These are phyloP conservation scores for Sarcodon aspratus DNA, from an alignment of 768 basidiomycete species.

Conservation along the genomic window DNA sequence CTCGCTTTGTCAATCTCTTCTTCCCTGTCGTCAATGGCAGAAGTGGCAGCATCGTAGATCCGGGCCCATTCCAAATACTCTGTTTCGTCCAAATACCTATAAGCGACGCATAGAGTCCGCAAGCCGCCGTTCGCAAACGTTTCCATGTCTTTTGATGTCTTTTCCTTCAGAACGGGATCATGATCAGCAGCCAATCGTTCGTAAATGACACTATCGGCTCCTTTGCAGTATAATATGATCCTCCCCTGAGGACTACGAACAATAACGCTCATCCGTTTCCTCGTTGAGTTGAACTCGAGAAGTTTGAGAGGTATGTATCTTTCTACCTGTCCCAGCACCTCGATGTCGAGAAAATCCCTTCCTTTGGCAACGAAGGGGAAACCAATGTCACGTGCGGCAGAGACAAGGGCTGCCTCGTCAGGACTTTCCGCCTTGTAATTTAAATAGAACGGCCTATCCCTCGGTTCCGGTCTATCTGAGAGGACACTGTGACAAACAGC, in stretches of 20 bases:
- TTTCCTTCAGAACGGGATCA: conserved; percentile 59
- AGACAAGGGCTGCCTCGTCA: conserved; percentile 91
- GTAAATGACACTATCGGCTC: conserved; percentile 95
- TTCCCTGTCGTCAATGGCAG: conserved; percentile 68
- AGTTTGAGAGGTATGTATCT: conserved; percentile 68
- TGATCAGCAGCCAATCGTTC: conserved; percentile 70
- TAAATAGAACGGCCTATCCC: conserved; percentile 46
- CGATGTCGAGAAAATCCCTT: conserved; percentile 73
- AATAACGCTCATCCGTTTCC: conserved; percentile 94
- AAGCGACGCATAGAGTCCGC: conserved; percentile 85
- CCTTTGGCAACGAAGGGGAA: conserved; percentile 79
- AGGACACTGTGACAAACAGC: conserved; percentile 90
- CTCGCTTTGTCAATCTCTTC: conserved; percentile 87
- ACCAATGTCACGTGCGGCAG: conserved; percentile 84
- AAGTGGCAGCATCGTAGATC: conserved; percentile 74
- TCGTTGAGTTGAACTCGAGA: conserved; percentile 88
- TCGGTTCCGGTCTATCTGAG: conserved; percentile 60
- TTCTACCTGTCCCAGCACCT: conserved; percentile 85
- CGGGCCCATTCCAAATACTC: conserved; percentile 78
- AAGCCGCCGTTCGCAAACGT: conserved; percentile 87
- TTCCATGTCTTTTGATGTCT: conserved; percentile 84
- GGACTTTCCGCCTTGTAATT: conserved; percentile 96
- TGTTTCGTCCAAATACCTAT: conserved; percentile 65
- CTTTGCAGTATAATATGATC: conserved; percentile 85
- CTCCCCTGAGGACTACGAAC: conserved; percentile 77